A percentile compares a stretch with the other conserved stretches of the same genome.
Evolutionary conservation across 257 asterid genomes (phyloP).

Genomic region (Eustoma russellianum): DNA sequence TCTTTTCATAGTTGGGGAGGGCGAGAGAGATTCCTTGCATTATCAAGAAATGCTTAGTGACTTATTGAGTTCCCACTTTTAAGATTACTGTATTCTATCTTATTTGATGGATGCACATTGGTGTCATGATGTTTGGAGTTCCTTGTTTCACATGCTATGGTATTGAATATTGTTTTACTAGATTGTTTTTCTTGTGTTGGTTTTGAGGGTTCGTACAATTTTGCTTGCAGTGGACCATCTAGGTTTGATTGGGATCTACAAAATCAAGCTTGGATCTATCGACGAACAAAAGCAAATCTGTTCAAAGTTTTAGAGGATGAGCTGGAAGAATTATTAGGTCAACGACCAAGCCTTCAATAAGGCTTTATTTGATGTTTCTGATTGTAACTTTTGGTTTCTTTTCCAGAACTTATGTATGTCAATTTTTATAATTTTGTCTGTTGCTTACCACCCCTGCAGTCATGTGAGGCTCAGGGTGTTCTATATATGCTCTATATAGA

Average conservation of each 20-base stretch:
- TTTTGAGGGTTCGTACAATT: conserved; percentile 1
- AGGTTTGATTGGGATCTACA: conserved; percentile 82
- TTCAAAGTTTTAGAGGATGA: conserved; percentile 47
- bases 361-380: conserved; percentile 22
- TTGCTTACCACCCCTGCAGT: too few species aligned
- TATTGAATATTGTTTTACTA: too few species aligned
- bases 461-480: too few species aligned
- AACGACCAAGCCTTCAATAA: conserved; percentile 22
- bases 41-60: too few species aligned
- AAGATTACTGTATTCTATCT: too few species aligned
- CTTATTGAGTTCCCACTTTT: too few species aligned
- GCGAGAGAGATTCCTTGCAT: too few species aligned
- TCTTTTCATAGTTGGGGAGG: too few species aligned
- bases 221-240: conserved; percentile 70
- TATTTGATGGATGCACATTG: too few species aligned
- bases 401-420: not conserved
- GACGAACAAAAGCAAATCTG: conserved; percentile 51
- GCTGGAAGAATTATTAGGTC: conserved; percentile 56
- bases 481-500: too few species aligned
- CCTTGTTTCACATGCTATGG: not conserved
- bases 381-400: not conserved
- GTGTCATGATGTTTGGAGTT: too few species aligned
- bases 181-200: not conserved
- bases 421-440: not conserved
- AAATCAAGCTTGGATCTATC: conserved; percentile 60